These are phyloP conservation scores for Stachybotrys chartarum DNA, from an alignment of 2,329 filamentous ascomycete species.

Conservation along the genomic window DNA sequence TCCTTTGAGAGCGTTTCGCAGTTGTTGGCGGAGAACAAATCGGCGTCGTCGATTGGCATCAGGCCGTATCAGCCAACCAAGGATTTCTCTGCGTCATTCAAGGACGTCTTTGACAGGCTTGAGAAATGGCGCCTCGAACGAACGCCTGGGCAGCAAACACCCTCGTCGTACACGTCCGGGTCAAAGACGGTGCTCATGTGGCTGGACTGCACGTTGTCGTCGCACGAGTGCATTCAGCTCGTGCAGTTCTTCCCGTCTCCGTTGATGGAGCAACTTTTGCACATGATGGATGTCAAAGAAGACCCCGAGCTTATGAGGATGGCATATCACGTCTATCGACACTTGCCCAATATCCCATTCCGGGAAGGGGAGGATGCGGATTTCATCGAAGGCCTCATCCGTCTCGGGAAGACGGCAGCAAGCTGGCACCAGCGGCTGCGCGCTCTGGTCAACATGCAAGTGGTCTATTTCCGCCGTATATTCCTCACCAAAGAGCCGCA, in stretches of 20 bases:
- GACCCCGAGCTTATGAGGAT: constrained; percentile 91
- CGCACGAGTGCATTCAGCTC: constrained; percentile 86
- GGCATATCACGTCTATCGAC: constrained; percentile 94
- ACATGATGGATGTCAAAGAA: constrained; percentile 99
- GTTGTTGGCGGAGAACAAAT: constrained; percentile 72
- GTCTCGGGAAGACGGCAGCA: constrained; percentile 73
- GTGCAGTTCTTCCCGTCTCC: constrained; percentile 83
- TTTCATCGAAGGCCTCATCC: constrained; percentile 80
- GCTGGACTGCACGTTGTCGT: constrained; percentile 86
- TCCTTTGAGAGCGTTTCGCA: constrained; percentile 75
- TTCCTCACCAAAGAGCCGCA: constrained; percentile 75
- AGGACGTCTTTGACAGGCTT: constrained; percentile 68
- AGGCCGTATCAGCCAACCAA: constrained; percentile 73
- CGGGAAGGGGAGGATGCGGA: constrained; percentile 74
- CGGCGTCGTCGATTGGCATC: constrained; percentile 73
- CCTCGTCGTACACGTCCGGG: constrained; percentile 88
- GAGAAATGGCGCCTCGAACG: constrained; percentile 85
- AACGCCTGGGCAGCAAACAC: constrained; percentile 81
- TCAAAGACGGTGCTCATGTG: constrained; percentile 94
- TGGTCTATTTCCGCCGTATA: constrained; percentile 93
- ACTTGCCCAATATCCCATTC: constrained; percentile 92
- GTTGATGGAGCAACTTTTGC: constrained; percentile 86
- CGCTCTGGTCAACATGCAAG: constrained; percentile 96
- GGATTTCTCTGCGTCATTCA: constrained; percentile 67
- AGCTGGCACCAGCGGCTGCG: constrained; percentile 96